Base-by-base conservation (phyloP, 2,329 filamentous ascomycete genomes). In the Furcasterigmium sp. region DNA sequence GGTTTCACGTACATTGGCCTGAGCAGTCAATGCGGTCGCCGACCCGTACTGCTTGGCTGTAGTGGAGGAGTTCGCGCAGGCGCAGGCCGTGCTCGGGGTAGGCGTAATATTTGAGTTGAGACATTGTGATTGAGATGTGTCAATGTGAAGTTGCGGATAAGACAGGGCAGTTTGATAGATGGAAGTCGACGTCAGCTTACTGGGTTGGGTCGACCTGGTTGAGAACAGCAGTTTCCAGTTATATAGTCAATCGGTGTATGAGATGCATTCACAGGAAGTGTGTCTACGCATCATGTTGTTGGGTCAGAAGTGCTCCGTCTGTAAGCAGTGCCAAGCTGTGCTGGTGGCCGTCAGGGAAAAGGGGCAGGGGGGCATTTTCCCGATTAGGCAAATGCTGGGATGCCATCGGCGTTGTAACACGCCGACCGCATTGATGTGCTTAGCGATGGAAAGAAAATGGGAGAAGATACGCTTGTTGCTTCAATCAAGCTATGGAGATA, bases 41-140 rank as follows among this genome's bases (percentile, higher is more conserved):
- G n/a, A 68, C 51, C 5, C 66, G 57, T 15, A 66, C 63, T 7
- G 64, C 62, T 48, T 69, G 65, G 44, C 56, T 68, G 49, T 68
- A 69, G 41, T 55, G 42, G 47, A 57, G 57, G 1, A 51, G 47
- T 35, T 64, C 20, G 4, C 50, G 46, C 13, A 63, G 57, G 5
- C 46, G 45, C 29, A 63, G 52, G 8, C 70, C 68, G 14, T 61
- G 50, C 19, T 61, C 61, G 14, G 55, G 42, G 51, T 72, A 72
- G 28, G 55, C 52, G 48, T 58, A 65, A 50, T 64, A 71, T 42
- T 60, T 47, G 4, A 68, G 55, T 28, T 62, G 50, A 8, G 63
- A 61, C 59, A 68, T 68, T 40, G n/a, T 38, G 5, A 3, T 25
- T 19, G 6, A 19, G 14, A n/a, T n/a, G 8, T 41, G 5, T 3